Base-by-base conservation (phyloP, 1,284 basidiomycete species). In the Ganoderma meredithae region DNA sequence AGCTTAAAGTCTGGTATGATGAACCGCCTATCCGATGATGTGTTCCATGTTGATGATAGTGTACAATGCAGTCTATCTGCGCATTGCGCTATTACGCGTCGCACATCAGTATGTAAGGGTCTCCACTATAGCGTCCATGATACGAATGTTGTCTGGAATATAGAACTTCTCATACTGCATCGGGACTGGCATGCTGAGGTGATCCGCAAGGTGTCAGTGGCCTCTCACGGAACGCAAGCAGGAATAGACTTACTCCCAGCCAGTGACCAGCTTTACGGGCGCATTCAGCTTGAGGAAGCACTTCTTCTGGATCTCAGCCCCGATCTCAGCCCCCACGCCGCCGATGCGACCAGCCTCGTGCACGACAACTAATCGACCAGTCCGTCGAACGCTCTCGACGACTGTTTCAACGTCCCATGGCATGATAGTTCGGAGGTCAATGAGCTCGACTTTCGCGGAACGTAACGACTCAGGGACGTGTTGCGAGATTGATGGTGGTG, bases 131-230 rank as follows among this genome's bases (percentile, higher is more conserved):
- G 90, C 92, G 77, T 97, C 95, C 66, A 96, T 79, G 64, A 97
- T 84, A 62, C 95, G 86, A 68, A 97, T 84, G 3, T 92, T 84
- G 76, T 97, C 95, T 0, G 95, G 95, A 76, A 96, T 90, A 80
- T 93, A 90, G 79, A 97, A 97, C 78, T 95, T 96, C 82, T 97
- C 95, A 75, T 89, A 97, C 62, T 92, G 90, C 73, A 97, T 83
- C 33, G 89, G 91, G 25, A 90, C 90, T 1, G 95, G 95, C 5
- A 90, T 88, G 73, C 95, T 95, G 72, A 44, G 62, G 61, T 59
- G 60, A 17, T n/a, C 22, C 43, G 19, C 52, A 49, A 47, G 60
- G 63, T 52, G 44, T 70, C 56, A 77, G 63, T 36, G 62, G 65
- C 7, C 9, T 60, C 47, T 74, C 61, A 75, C 65, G 60, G 59